phyloP scores from a whole-genome alignment of 805 yeast genomes.

The Lachancea sp. region DNA sequence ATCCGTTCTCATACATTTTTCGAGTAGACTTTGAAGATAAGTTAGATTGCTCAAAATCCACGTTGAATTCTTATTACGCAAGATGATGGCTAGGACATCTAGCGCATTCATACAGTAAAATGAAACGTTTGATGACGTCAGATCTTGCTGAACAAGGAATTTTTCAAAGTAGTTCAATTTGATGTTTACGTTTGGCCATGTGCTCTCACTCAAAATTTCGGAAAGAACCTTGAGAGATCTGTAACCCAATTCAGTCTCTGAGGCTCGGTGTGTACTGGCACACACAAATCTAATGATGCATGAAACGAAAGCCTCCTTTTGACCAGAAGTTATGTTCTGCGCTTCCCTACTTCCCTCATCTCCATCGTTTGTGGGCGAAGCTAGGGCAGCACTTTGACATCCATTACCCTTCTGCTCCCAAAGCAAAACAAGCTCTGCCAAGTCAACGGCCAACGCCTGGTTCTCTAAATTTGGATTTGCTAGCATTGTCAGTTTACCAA shows the following conservation, averaged over 20 bases:
- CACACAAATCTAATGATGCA: conserved; percentile 84
- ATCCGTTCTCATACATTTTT: conserved; percentile 73
- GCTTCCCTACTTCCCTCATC: background rate
- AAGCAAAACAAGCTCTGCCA: conserved; percentile 74
- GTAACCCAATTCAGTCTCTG: conserved; percentile 76
- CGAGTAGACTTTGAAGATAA: conserved; percentile 66
- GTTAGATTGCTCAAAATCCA: conserved; percentile 75
- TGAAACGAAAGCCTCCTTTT: conserved; percentile 84
- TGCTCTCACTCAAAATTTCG: conserved; percentile 59
- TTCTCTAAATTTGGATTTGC: conserved; percentile 75
- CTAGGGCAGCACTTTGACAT: background rate
- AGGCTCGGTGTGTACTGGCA: conserved; percentile 74
- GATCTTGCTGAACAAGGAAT: conserved; percentile 71
- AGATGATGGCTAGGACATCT: conserved; percentile 77
- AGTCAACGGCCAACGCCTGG: conserved; percentile 79
- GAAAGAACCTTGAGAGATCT: conserved; percentile 75
- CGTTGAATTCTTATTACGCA: conserved; percentile 65
- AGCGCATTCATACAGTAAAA: conserved; percentile 85
- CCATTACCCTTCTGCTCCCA: conserved; percentile 66
- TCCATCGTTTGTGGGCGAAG: background rate
- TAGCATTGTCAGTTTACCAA: conserved; percentile 80
- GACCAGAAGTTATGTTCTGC: conserved; percentile 34
- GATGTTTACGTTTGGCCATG: conserved; percentile 88
- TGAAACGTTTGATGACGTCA: conserved; percentile 57
- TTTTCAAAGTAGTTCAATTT: conserved; percentile 84